Conservation (phyloP, 768 basidiomycete species). For the Naganishia friedmannii region DNA sequence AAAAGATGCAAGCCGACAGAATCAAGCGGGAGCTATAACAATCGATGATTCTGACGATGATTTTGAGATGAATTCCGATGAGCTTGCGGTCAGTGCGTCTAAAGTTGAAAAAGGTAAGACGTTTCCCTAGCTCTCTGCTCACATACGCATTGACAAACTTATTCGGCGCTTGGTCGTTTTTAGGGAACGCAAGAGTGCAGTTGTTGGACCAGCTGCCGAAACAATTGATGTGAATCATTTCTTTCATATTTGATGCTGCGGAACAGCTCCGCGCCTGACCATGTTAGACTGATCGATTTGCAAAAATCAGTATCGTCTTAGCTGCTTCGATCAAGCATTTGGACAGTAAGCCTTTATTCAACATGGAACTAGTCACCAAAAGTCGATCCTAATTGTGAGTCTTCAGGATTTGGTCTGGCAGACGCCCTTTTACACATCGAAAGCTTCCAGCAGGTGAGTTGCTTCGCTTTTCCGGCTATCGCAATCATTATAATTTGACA, state of each 20-base stretch:
- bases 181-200: constrained; percentile 10
- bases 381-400: not conserved
- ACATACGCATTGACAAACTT: not conserved
- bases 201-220: constrained; percentile 6
- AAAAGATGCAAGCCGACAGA: not conserved
- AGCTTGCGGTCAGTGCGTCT: too few species aligned
- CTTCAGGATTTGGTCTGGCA: constrained; percentile 64
- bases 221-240: constrained; percentile 17
- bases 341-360: constrained; percentile 37
- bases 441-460: constrained; percentile 60
- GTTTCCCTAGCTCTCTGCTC: not conserved
- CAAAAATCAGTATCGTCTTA: not conserved
- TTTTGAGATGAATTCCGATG: not conserved
- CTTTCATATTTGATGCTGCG: not conserved
- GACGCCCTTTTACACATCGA: constrained; percentile 72
- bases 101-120: not conserved
- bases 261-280: not conserved
- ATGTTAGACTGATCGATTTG: not conserved
- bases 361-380: not conserved
- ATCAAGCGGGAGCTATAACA: not conserved
- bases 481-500: constrained; percentile 42
- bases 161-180: not conserved
- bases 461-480: constrained; percentile 16
- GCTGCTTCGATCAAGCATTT: constrained; percentile 46
- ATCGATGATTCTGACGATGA: constrained; percentile 18